Evolutionary conservation across 345 rosid species (phyloP), one percentile per base, ranked within the genome.

Genomic region (Angophora floribunda): DNA sequence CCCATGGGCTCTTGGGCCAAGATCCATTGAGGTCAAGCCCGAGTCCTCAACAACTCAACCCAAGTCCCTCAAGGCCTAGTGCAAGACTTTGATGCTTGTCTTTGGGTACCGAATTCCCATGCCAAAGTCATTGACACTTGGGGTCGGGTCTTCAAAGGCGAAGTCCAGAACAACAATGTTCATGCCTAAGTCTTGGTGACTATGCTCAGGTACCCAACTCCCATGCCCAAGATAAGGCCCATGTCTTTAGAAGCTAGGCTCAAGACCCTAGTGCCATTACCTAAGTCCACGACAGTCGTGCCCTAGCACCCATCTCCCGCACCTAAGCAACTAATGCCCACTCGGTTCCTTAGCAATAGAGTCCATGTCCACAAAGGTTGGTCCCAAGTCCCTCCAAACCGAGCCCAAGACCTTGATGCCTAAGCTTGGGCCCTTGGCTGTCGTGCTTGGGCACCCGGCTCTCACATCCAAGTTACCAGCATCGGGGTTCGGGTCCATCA

Each of bases 291-390:
- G 75, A 17, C 17, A 0, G 3, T 15, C 36, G n/a, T n/a, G 19
- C 75, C 19, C 75, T n/a, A n/a, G 41, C 14, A 65, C 32, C 7
- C 16, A 1, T 2, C 75, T 65, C 19, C 5, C 10, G 1, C 9
- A 7, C 75, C 75, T 21, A 17, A 17, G 55, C 30, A 65, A n/a
- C 5, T n/a, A 0, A 19, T n/a, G 75, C 17, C 32, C 3, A 41
- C 19, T 7, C 1, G 0, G 1, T n/a, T 65, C 75, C 41, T 65
- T 17, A 7, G 7, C 8, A 7, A 5, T n/a, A 7, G 5, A 19
- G 19, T 6, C 10, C 41, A 4, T 15, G 78, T 65, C 30, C 65
- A 59, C 11, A 59, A 59, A 59, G 3, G 65, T 2, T 4, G 0
- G 2, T 14, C 36, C 78, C 2, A 14, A 16, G 21, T 7, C 41